These are phyloP conservation scores for Fusarium pseudograminearum DNA, from an alignment of 2,329 filamentous ascomycete genomes.

Conservation along the genomic window DNA sequence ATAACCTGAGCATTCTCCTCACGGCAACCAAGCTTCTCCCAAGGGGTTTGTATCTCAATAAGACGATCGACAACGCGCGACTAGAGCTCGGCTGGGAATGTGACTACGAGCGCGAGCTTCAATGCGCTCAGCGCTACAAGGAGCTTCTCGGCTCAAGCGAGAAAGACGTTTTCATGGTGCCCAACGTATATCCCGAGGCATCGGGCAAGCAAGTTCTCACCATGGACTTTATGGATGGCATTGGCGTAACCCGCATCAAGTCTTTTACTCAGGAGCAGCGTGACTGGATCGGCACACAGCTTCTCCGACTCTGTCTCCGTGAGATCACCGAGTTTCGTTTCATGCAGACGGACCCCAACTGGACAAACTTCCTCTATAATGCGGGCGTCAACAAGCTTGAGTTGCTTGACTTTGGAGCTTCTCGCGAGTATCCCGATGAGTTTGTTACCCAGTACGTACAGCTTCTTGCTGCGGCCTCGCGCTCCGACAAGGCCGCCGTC, in stretches of 20 bases:
- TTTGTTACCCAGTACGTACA: conserved; percentile 86
- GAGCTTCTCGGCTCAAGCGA: conserved; percentile 73
- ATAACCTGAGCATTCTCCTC: conserved; percentile 90
- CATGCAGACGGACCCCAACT: conserved; percentile 99
- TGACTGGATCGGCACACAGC: conserved; percentile 96
- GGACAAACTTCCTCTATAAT: conserved; percentile 99
- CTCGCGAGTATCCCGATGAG: conserved; percentile 81
- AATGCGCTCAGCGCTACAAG: conserved; percentile 81
- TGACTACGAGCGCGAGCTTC: conserved; percentile 90
- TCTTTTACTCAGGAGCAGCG: conserved; percentile 83
- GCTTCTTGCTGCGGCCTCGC: conserved; percentile 83
- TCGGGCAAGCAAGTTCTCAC: conserved; percentile 90
- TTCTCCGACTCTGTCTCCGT: conserved; percentile 89
- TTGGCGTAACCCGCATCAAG: conserved; percentile 83
- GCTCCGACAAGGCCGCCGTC: conserved; percentile 73
- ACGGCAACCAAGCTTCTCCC: conserved; percentile 91
- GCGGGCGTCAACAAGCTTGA: conserved; percentile 77
- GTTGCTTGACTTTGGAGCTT: conserved; percentile 95
- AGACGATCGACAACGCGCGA: conserved; percentile 95
- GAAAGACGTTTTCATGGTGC: conserved; percentile 80
- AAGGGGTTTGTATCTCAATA: conserved; percentile 92
- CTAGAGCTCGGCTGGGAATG: conserved; percentile 96
- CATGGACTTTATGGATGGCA: conserved; percentile 90
- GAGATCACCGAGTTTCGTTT: conserved; percentile 96
- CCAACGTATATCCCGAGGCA: conserved; percentile 80